Evolutionary conservation across 768 basidiomycete genomes (phyloP).

Genomic region (Calocybe gangraenosa): DNA sequence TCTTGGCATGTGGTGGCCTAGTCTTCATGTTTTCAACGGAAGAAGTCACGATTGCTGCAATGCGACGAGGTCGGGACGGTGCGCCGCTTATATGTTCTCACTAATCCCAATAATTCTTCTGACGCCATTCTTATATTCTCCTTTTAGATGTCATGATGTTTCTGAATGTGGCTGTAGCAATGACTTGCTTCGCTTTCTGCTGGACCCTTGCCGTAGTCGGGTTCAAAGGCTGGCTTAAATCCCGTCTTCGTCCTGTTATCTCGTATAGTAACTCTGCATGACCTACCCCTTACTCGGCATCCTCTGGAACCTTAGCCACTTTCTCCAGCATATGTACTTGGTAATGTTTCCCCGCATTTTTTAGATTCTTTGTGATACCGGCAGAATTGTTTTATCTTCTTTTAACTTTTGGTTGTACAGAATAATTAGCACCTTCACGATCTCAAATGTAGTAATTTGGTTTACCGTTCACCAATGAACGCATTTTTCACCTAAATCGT

Average conservation of each 20-base stretch:
- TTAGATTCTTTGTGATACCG: too few relatives aligned
- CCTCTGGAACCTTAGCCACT: neutral
- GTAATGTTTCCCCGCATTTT: slow-evolving; percentile 1
- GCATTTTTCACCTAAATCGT: too few relatives aligned
- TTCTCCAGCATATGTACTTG: slow-evolving; percentile 6
- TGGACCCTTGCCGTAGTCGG: slow-evolving; percentile 76
- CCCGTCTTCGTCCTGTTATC: slow-evolving; percentile 25
- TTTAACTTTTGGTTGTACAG: slow-evolving; percentile 6
- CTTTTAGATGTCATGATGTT: slow-evolving; percentile 85
- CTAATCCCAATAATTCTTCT: too few relatives aligned
- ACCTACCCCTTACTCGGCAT: neutral
- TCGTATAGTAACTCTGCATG: slow-evolving; percentile 25
- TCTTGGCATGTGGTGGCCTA: slow-evolving; percentile 83
- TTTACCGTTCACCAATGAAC: neutral
- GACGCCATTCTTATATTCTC: slow-evolving; percentile 4
- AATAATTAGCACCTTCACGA: slow-evolving; percentile 13
- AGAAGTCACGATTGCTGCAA: slow-evolving; percentile 85
- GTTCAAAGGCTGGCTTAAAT: slow-evolving; percentile 79
- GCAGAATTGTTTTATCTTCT: too few relatives aligned
- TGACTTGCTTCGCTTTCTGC: slow-evolving; percentile 82
- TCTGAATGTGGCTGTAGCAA: slow-evolving; percentile 77
- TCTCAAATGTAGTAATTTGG: slow-evolving; percentile 4
- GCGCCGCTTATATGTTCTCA: slow-evolving; percentile 21
- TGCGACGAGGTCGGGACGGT: slow-evolving; percentile 87
- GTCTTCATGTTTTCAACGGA: slow-evolving; percentile 89